Percentiles rank a stretch among this genome's conserved stretches.
Evolutionary conservation across 1,284 basidiomycete species (phyloP).

Genomic region (Naganishia albida): DNA sequence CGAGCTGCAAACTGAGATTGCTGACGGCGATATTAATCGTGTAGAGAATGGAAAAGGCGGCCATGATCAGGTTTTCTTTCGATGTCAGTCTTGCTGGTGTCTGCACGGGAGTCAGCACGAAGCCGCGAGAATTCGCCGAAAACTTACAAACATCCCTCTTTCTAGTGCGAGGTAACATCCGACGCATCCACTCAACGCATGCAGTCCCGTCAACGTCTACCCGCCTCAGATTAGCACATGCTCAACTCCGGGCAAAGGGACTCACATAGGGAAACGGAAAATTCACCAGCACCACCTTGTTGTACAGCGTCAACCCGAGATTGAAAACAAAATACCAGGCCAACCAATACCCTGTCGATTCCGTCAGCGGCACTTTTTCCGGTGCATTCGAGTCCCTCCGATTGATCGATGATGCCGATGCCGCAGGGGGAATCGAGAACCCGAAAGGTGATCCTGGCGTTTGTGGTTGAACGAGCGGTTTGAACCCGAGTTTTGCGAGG

Average conservation of each 20-base stretch:
- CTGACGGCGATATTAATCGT: slow-evolving; percentile 90
- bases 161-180: slow-evolving; percentile 73
- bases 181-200: slow-evolving; percentile 75
- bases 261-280: slow-evolving; percentile 85
- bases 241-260: slow-evolving; percentile 37
- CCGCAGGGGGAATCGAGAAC: not conserved
- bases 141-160: slow-evolving; percentile 61
- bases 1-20: slow-evolving; percentile 81
- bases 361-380: slow-evolving; percentile 21
- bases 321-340: slow-evolving; percentile 83
- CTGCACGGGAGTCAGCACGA: slow-evolving; percentile 36
- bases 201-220: slow-evolving; percentile 75
- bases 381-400: slow-evolving; percentile 22
- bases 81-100: slow-evolving; percentile 61
- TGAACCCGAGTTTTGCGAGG: slow-evolving; percentile 17
- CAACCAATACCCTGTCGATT: slow-evolving; percentile 62
- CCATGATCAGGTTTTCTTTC: slow-evolving; percentile 65
- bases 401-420: slow-evolving; percentile 4
- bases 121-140: not conserved
- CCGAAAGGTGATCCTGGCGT: slow-evolving; percentile 10
- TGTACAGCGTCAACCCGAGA: slow-evolving; percentile 83
- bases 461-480: slow-evolving; percentile 8
- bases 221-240: slow-evolving; percentile 34
- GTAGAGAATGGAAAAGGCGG: slow-evolving; percentile 81
- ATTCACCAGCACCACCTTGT: slow-evolving; percentile 81